Conservation (phyloP, 257 asterid species). For the Solanum rostratum region DNA sequence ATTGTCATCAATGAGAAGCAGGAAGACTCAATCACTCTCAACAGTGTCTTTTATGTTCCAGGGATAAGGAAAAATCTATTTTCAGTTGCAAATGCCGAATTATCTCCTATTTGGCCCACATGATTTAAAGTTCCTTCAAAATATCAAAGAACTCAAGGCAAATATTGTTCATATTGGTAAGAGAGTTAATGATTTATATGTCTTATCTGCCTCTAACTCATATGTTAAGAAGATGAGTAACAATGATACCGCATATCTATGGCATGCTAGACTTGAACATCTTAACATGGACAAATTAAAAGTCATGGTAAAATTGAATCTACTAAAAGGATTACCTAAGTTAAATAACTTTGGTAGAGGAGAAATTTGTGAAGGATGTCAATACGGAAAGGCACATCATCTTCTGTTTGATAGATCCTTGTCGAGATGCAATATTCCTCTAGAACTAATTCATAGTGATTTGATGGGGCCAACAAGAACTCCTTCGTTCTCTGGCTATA, state of each 20-base stretch:
- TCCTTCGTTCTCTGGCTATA: too few relatives aligned
- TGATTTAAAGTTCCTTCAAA: neutral
- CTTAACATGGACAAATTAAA: neutral
- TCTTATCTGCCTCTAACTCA: neutral
- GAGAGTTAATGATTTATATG: too few relatives aligned
- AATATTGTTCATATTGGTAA: too few relatives aligned
- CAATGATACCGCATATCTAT: neutral
- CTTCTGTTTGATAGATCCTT: too few relatives aligned
- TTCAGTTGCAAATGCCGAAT: neutral
- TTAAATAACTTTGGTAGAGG: too few relatives aligned
- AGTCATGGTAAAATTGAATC: neutral
- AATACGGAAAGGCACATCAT: too few relatives aligned
- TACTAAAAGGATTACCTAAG: too few relatives aligned
- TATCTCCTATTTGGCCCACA: neutral
- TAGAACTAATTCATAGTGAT: too few relatives aligned
- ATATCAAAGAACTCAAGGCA: neutral
- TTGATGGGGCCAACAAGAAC: too few relatives aligned
- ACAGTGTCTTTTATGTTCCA: neutral
- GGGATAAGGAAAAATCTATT: neutral
- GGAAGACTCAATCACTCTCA: neutral
- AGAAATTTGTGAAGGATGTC: too few relatives aligned
- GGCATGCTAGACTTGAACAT: neutral
- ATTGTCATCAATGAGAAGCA: neutral
- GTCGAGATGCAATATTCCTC: too few relatives aligned
- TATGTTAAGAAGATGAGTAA: neutral